Percentiles rank a stretch among this genome's conserved stretches.
These are phyloP conservation scores for Selaginella tamariscina DNA, from an alignment of 75 land plant genomes.

Conservation along the genomic window DNA sequence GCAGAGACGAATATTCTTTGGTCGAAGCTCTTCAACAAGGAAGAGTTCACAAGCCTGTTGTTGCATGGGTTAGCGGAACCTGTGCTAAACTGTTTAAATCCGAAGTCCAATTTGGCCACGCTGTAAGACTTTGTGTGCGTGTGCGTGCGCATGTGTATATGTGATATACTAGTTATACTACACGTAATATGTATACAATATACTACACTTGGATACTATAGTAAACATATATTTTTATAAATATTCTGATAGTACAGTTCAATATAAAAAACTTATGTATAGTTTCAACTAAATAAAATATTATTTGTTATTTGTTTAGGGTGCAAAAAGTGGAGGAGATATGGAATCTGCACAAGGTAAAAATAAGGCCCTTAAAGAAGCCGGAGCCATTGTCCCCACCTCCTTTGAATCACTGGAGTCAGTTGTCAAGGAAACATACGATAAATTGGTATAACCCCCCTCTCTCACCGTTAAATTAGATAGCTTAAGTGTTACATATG, in stretches of 20 bases:
- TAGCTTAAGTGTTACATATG: too few species aligned
- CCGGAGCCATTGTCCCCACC: conserved; percentile 7
- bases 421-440: background rate
- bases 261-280: background rate
- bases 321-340: conserved; percentile 10
- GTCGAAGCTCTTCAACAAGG: conserved; percentile 7
- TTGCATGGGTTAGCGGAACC: conserved; percentile 13
- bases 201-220: too few species aligned
- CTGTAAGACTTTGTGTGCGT: too few species aligned
- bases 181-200: too few species aligned
- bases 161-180: too few species aligned
- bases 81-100: conserved; percentile 6
- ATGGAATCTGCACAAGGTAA: conserved; percentile 1
- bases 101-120: conserved; percentile 9
- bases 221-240: too few species aligned
- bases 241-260: background rate
- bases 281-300: background rate
- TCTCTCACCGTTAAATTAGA: too few species aligned
- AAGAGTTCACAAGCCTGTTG: conserved; percentile 7
- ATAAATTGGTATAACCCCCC: conserved; percentile 11
- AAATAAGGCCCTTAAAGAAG: conserved; percentile 9
- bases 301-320: background rate
- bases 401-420: background rate
- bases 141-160: too few species aligned
- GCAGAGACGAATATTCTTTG: conserved; percentile 5